Evolutionary conservation across 768 basidiomycete genomes (phyloP).

Genomic region (Podaxis rugospora): DNA sequence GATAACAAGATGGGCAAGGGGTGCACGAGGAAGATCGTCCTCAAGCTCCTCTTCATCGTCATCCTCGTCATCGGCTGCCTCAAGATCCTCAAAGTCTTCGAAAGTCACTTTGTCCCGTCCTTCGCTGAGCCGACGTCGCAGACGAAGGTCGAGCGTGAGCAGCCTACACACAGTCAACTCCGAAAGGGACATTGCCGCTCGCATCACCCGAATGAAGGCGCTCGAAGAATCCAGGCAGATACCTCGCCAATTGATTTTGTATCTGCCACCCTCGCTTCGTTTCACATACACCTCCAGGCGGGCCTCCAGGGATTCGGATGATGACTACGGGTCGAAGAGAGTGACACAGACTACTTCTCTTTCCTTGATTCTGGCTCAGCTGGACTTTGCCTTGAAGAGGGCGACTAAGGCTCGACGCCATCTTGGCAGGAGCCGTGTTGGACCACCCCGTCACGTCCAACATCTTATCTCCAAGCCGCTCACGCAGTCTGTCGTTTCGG

Average conservation of each 20-base stretch:
- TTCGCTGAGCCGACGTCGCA: conserved; percentile 37
- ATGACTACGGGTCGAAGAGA: conserved; percentile 10
- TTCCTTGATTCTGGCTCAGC: conserved; percentile 40
- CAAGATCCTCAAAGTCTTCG: conserved; percentile 39
- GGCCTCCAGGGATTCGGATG: not conserved
- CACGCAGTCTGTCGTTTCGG: not conserved
- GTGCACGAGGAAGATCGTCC: conserved; percentile 36
- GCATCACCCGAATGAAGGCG: conserved; percentile 55
- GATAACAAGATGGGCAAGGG: conserved; percentile 64
- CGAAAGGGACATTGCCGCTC: conserved; percentile 57
- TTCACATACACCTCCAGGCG: conserved; percentile 1
- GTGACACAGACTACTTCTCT: conserved; percentile 43
- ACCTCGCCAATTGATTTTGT: conserved; percentile 63
- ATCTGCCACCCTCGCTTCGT: conserved; percentile 41
- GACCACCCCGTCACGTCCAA: conserved; percentile 19
- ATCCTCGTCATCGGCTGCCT: conserved; percentile 31
- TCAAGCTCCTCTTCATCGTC: conserved; percentile 39
- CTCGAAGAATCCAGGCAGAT: conserved; percentile 55
- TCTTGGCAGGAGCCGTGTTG: not conserved
- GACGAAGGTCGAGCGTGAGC: conserved; percentile 42
- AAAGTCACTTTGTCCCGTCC: conserved; percentile 36
- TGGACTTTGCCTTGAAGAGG: conserved; percentile 45
- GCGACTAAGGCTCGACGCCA: conserved; percentile 18
- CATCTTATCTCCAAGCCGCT: conserved; percentile 1
- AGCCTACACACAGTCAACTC: conserved; percentile 50